Evolutionary conservation across 2,329 filamentous ascomycete species (phyloP).

Genomic region (Monilinia fructigena): DNA sequence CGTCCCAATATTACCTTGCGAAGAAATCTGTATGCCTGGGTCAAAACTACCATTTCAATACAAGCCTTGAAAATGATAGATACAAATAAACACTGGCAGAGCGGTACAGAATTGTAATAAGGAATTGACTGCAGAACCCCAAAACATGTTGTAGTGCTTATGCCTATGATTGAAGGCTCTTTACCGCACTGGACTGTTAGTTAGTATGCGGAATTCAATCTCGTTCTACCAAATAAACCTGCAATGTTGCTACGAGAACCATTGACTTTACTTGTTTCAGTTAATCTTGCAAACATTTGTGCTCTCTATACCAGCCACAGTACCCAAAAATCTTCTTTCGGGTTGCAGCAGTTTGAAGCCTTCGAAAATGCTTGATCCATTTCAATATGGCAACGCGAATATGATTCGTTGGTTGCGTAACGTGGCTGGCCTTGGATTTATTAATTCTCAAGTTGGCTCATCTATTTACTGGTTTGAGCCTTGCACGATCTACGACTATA

Average conservation of each 20-base stretch:
- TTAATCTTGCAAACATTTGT: not conserved
- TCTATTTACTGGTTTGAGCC: constrained; percentile 8
- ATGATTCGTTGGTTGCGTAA: constrained; percentile 11
- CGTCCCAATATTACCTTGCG: not conserved
- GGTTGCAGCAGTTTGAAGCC: constrained; percentile 2
- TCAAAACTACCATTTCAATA: not conserved
- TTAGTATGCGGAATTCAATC: not conserved
- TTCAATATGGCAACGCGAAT: constrained; percentile 6
- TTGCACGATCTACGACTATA: constrained; percentile 8
- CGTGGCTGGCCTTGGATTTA: constrained; percentile 11
- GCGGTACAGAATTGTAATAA: not conserved
- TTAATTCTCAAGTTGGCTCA: constrained; percentile 8
- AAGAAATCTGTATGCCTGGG: not conserved
- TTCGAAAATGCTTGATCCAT: constrained; percentile 14
- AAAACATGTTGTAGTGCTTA: constrained; percentile 8
- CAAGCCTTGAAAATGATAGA: not conserved
- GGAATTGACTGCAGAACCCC: not conserved
- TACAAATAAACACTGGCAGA: not conserved
- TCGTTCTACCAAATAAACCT: not conserved
- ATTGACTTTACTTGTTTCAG: constrained; percentile 5
- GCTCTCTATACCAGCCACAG: not conserved
- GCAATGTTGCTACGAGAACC: not conserved
- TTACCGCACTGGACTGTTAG: not conserved
- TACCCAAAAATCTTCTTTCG: not conserved
- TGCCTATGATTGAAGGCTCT: constrained; percentile 3